Conservation (phyloP, 306 rosid genomes). For the Coriaria nepalensis region DNA sequence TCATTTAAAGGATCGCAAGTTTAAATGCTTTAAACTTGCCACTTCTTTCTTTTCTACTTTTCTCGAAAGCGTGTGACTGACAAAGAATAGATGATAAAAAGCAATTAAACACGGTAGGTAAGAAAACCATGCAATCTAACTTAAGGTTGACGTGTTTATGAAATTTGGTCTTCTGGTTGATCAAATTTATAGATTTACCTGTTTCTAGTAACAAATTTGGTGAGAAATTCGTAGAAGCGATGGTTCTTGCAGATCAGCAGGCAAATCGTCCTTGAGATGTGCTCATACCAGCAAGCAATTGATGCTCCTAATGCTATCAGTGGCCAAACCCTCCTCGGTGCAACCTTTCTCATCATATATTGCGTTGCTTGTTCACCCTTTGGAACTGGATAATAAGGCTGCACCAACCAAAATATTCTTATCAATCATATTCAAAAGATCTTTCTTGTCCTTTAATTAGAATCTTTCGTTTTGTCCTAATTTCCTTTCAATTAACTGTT, state of each 20-base stretch:
- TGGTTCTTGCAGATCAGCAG: constrained; percentile 84
- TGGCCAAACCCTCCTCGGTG: constrained; percentile 93
- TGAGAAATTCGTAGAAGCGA: constrained; percentile 62
- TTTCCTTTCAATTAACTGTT: no score
- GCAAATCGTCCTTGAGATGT: constrained; percentile 67
- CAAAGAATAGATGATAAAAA: no score
- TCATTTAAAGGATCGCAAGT: no score
- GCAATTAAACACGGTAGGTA: no score
- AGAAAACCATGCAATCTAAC: no score
- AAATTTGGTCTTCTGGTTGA: constrained; percentile 1
- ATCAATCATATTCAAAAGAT: no score
- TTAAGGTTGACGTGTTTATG: neutral
- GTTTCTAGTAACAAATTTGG: constrained; percentile 70
- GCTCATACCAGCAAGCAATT: constrained; percentile 88
- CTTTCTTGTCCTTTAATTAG: no score
- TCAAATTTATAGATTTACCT: constrained; percentile 28
- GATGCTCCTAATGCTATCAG: constrained; percentile 62
- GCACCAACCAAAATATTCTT: neutral
- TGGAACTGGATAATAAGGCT: constrained; percentile 63
- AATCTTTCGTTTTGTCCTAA: no score
- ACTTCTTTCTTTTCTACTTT: no score
- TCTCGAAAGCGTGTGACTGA: no score
- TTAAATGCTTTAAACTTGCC: no score
- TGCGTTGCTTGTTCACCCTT: constrained; percentile 62
- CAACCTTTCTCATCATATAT: constrained; percentile 69